A percentile compares a stretch with the other conserved stretches of the same genome.
phyloP scores from a whole-genome alignment of 176 grass and related monocot genomes.

The Oryza nivara region DNA sequence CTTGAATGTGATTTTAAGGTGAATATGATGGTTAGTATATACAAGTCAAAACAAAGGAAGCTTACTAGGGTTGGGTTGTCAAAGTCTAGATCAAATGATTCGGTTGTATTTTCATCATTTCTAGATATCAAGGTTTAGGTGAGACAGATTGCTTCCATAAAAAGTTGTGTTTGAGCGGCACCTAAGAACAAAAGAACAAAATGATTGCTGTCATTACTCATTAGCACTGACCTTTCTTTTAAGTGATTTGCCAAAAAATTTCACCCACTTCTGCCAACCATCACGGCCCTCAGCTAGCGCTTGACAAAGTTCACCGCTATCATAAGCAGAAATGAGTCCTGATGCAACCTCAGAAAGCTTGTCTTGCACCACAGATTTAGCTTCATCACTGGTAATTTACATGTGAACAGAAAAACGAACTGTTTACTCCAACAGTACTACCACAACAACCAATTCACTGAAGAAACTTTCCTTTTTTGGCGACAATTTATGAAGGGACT shows the following conservation, averaged over 20 bases:
- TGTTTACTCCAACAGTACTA: neutral
- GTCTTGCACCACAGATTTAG: slow-evolving; percentile 86
- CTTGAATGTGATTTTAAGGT: neutral
- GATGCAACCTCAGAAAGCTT: slow-evolving; percentile 83
- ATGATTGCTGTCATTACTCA: slow-evolving; percentile 9
- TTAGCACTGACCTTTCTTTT: slow-evolving; percentile 69
- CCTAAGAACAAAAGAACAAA: slow-evolving; percentile 26
- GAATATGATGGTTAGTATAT: neutral
- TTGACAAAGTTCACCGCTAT: slow-evolving; percentile 74
- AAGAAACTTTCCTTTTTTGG: slow-evolving; percentile 1
- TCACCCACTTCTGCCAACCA: slow-evolving; percentile 92
- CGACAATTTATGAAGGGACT: neutral
- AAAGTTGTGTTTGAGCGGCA: slow-evolving; percentile 9
- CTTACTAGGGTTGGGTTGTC: neutral
- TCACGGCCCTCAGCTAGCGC: slow-evolving; percentile 72
- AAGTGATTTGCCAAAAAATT: slow-evolving; percentile 79
- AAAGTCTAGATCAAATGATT: slow-evolving; percentile 32
- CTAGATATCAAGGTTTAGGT: neutral
- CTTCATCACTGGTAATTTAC: slow-evolving; percentile 68
- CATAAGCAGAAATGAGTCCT: slow-evolving; percentile 69
- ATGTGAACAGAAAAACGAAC: slow-evolving; percentile 14
- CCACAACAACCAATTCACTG: slow-evolving; percentile 15
- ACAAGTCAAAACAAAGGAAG: neutral
- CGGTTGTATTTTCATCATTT: slow-evolving; percentile 13
- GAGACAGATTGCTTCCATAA: neutral